Base-by-base conservation (phyloP, 768 basidiomycete genomes). In the Kwoniella dendrophila region DNA sequence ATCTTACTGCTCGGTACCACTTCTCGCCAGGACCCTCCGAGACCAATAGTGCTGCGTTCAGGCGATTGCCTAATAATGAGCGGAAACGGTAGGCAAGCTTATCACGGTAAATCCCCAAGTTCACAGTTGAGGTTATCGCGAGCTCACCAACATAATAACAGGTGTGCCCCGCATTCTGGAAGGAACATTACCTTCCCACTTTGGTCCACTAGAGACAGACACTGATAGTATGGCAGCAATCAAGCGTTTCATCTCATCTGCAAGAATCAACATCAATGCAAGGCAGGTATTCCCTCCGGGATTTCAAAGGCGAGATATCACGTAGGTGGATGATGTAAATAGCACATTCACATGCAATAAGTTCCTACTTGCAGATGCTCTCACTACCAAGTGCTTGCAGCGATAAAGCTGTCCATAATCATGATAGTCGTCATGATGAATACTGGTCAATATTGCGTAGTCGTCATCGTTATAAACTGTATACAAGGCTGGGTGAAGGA, bases 41-140 rank as follows among this genome's bases (percentile, higher is more conserved):
- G 86, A 14, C 86, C 94, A 0, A 87, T 99, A 61, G 82, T 97
- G 22, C 83, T 99, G 1, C 86, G 92, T 20, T 93, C 90, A 0
- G 95, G 95, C 2, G 96, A 99, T 74, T 86, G 88, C 1, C 82
- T 96, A 22, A 86, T 97, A 71, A 96, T 99, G 93, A 90, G 90
- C 0, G 95, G 96, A 0, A 87, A 87, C 8, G 82, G 92, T 68
- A 83, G 94, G 56, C 82, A 92, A 36, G 89, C 88, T n/a, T 98
- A 90, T 76, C 95, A 99, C 69, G 95, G 94, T 88, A 26, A n/a
- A 85, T 79, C 48, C 5, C 16, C 48, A 49, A 16, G 11, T 26
- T 24, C 32, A 29, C 22, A 27, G 48, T 16, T 29, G 48, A 49
- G 4, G 20, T 41, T 2, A 29, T 32, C 24, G n/a, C n/a, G n/a